Evolutionary conservation across 2,329 filamentous ascomycete species (phyloP).

Genomic region (Ophiostoma novo-ulmi): DNA sequence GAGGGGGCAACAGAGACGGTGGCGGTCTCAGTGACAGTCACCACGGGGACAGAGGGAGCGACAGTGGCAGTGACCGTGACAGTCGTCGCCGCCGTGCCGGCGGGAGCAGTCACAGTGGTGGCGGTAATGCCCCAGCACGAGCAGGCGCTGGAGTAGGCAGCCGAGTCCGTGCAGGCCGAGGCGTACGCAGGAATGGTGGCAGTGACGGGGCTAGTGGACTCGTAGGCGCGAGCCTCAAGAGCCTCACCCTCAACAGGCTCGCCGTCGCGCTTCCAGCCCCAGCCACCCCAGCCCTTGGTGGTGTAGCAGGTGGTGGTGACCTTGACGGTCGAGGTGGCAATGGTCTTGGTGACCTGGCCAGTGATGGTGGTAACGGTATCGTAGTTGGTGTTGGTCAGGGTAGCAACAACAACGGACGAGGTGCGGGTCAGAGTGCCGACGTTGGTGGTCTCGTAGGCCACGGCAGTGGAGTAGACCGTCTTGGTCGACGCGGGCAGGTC

Average conservation of each 20-base stretch:
- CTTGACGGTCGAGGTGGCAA: conserved; percentile 14
- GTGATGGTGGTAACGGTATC: conserved; percentile 5
- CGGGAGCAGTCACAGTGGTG: conserved; percentile 14
- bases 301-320: conserved; percentile 9
- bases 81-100: background rate
- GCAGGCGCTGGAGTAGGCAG: conserved; percentile 31
- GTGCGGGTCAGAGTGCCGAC: conserved; percentile 13
- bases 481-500: conserved; percentile 7
- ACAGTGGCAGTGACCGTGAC: background rate
- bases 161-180: conserved; percentile 27
- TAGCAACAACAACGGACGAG: conserved; percentile 6
- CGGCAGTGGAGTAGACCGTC: conserved; percentile 7
- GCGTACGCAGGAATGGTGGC: conserved; percentile 28
- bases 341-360: background rate
- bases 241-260: background rate
- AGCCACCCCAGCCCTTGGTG: conserved; percentile 1
- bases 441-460: background rate
- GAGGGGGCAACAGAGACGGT: conserved; percentile 1
- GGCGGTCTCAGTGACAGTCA: conserved; percentile 18
- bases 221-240: background rate
- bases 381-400: conserved; percentile 15
- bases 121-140: conserved; percentile 31
- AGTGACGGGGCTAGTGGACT: background rate
- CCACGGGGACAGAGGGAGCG: background rate
- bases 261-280: conserved; percentile 7